Conservation (phyloP, 768 basidiomycete species). For the Kwoniella dendrophila region DNA sequence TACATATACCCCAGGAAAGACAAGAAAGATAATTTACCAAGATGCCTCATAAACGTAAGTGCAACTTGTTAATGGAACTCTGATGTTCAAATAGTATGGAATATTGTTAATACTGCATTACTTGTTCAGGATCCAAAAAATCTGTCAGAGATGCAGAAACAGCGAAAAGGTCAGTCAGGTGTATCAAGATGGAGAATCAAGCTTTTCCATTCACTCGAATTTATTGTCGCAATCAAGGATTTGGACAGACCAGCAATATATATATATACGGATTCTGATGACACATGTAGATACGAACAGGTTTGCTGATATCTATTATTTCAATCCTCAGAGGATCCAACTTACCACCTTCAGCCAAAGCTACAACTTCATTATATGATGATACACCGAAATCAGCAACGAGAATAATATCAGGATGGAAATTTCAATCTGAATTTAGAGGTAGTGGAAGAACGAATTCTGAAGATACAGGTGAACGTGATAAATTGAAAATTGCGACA, state of each 20-base stretch:
- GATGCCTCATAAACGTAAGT: conserved; percentile 53
- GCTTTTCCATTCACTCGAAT: background rate
- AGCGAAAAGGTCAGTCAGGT: conserved; percentile 45
- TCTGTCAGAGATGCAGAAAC: conserved; percentile 44
- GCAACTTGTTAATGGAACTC: too few species aligned
- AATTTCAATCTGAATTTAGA: conserved; percentile 39
- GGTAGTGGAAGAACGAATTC: conserved; percentile 25
- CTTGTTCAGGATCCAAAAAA: conserved; percentile 44
- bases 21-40: background rate
- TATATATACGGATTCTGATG: too few species aligned
- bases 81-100: too few species aligned
- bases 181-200: too few species aligned
- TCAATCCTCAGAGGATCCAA: conserved; percentile 38
- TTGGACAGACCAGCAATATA: too few species aligned
- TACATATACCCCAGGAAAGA: background rate
- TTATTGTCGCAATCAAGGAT: background rate
- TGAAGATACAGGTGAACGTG: conserved; percentile 40
- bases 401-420: conserved; percentile 43
- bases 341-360: conserved; percentile 32
- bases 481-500: too few species aligned
- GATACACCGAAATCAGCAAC: conserved; percentile 49
- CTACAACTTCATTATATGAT: conserved; percentile 24
- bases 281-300: too few species aligned
- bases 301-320: background rate
- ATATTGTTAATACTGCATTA: too few species aligned